Conservation (phyloP, 2,329 filamentous ascomycete genomes). For the Stagonosporopsis chrysanthemi region DNA sequence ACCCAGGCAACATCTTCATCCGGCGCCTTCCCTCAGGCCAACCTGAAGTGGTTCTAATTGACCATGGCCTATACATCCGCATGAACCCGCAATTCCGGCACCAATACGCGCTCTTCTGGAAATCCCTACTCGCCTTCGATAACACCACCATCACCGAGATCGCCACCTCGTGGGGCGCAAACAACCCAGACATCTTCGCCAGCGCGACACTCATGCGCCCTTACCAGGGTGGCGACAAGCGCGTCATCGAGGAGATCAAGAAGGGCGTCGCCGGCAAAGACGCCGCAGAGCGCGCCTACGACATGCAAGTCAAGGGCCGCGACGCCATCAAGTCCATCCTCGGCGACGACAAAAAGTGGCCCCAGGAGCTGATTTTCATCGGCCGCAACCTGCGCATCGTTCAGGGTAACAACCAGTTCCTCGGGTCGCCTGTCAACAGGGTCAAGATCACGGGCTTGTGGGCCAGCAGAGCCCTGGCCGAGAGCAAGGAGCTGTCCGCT, state of each 20-base stretch:
- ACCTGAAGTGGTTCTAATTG: conserved; percentile 91
- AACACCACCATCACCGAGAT: conserved; percentile 78
- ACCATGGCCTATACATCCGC: conserved; percentile 94
- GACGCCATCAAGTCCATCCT: conserved; percentile 80
- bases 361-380: conserved; percentile 90
- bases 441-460: conserved; percentile 93
- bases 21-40: conserved; percentile 82
- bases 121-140: conserved; percentile 90
- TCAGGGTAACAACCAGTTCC: conserved; percentile 89
- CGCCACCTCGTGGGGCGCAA: conserved; percentile 84
- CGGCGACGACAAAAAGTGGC: conserved; percentile 86
- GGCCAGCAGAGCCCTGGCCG: conserved; percentile 84
- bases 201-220: conserved; percentile 88
- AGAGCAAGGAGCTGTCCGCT: conserved; percentile 71
- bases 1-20: conserved; percentile 97
- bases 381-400: conserved; percentile 92
- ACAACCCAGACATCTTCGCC: conserved; percentile 88
- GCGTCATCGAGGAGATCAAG: conserved; percentile 67
- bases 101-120: conserved; percentile 92
- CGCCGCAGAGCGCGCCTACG: conserved; percentile 69
- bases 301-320: conserved; percentile 78
- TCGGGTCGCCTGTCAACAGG: conserved; percentile 86
- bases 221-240: conserved; percentile 82
- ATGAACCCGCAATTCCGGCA: conserved; percentile 84
- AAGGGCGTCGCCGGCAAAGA: conserved; percentile 62